Evolutionary conservation across 768 basidiomycete species (phyloP).

Genomic region (Clavulina sp.): DNA sequence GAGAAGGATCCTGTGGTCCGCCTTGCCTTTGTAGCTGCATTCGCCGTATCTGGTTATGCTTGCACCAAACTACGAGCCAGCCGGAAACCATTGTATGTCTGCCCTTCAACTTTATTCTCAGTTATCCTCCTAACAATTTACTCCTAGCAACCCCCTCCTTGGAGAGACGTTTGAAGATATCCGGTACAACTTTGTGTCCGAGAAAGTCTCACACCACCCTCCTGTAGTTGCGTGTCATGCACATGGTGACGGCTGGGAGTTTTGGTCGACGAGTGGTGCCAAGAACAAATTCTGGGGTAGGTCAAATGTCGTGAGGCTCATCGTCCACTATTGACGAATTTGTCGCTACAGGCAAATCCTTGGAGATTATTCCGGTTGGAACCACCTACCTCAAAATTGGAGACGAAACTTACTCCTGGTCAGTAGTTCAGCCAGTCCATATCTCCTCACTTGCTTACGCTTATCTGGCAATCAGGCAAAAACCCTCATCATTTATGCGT

Average conservation of each 20-base stretch:
- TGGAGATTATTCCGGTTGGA: constrained; percentile 74
- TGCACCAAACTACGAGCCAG: constrained; percentile 66
- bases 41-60: constrained; percentile 70
- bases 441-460: neutral
- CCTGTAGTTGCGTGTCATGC: constrained; percentile 76
- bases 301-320: constrained; percentile 18
- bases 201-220: constrained; percentile 19
- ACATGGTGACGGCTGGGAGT: constrained; percentile 58
- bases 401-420: constrained; percentile 57
- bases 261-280: constrained; percentile 58
- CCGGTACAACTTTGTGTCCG: constrained; percentile 23
- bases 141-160: constrained; percentile 62
- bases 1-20: constrained; percentile 43
- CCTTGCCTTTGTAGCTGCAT: constrained; percentile 63
- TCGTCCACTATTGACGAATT: constrained; percentile 2
- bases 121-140: constrained; percentile 4
- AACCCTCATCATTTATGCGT: constrained; percentile 75
- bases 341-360: constrained; percentile 48
- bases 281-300: constrained; percentile 84
- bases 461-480: constrained; percentile 37
- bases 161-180: constrained; percentile 76
- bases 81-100: constrained; percentile 70
- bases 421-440: constrained; percentile 14
- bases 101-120: neutral
- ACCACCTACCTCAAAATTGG: constrained; percentile 49